Conservation (phyloP, 2,329 filamentous ascomycete species). For the Cladosporium sphaerospermum region DNA sequence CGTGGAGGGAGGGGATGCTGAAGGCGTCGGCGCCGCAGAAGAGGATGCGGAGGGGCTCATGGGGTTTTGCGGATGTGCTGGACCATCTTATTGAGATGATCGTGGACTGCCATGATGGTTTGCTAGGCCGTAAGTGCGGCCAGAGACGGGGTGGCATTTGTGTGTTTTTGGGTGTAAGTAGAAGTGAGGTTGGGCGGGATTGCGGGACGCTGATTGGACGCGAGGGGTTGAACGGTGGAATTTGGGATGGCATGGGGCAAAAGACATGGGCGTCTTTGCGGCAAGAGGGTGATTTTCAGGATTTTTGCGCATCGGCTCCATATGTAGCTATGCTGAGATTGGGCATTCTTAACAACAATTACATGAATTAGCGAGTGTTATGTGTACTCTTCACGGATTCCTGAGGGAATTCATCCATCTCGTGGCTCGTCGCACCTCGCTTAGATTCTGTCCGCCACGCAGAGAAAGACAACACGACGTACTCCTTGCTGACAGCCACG, state of each 20-base stretch:
- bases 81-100: neutral
- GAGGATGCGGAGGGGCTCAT: constrained; percentile 67
- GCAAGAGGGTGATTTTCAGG: no score
- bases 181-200: constrained; percentile 8
- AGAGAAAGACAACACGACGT: no score
- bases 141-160: neutral
- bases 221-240: neutral
- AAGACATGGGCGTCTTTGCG: no score
- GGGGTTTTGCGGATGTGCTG: neutral
- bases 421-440: no score
- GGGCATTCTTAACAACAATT: no score
- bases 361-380: no score
- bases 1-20: constrained; percentile 69
- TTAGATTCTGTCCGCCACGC: no score
- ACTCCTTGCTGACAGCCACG: no score
- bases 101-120: neutral
- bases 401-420: no score
- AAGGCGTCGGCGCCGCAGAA: constrained; percentile 95
- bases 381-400: no score
- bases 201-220: constrained; percentile 3
- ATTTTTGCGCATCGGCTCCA: no score
- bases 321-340: no score
- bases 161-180: neutral
- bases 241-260: neutral
- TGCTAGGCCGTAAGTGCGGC: neutral